A percentile compares a stretch with the other conserved stretches of the same genome.
These are phyloP conservation scores for Nitzschia sp. DNA, from an alignment of 108 stramenopile genomes.

Conservation along the genomic window DNA sequence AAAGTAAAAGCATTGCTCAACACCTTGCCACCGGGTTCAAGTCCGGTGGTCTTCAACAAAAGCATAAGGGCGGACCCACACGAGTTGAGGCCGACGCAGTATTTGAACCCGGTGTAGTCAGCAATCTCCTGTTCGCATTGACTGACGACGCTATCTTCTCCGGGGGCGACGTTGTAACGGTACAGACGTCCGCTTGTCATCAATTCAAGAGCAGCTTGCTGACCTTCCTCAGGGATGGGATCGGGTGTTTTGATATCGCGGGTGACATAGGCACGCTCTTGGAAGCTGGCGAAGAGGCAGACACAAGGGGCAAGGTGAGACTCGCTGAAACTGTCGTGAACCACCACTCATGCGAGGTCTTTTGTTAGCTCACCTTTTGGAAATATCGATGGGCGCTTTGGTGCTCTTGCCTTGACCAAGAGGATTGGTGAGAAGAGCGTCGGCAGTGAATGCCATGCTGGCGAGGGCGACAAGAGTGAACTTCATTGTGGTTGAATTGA, in stretches of 20 bases:
- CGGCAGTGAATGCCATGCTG: slow-evolving; percentile 29
- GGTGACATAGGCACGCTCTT: slow-evolving; percentile 54
- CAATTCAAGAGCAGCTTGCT: slow-evolving; percentile 63
- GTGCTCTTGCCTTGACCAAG: neutral
- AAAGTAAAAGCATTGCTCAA: slow-evolving; percentile 91
- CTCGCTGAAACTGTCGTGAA: neutral
- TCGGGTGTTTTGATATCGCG: slow-evolving; percentile 85
- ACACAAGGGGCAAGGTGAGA: neutral
- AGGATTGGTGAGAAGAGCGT: slow-evolving; percentile 41
- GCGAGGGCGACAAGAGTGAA: slow-evolving; percentile 34
- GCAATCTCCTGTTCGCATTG: slow-evolving; percentile 76
- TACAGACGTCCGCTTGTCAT: slow-evolving; percentile 78
- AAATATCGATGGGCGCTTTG: neutral
- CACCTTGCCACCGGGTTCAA: slow-evolving; percentile 83
- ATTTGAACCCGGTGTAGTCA: slow-evolving; percentile 82
- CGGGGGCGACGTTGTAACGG: slow-evolving; percentile 74
- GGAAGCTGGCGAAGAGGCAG: slow-evolving; percentile 13
- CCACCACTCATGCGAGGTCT: neutral
- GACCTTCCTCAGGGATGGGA: slow-evolving; percentile 76
- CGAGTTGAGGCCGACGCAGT: slow-evolving; percentile 82
- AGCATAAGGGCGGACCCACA: slow-evolving; percentile 89
- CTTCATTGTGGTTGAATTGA: slow-evolving; percentile 37
- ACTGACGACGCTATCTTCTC: slow-evolving; percentile 58
- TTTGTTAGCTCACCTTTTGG: neutral
- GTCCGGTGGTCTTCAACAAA: slow-evolving; percentile 75